Conservation (phyloP, 345 rosid species). For the Leavenworthia alabamica region DNA sequence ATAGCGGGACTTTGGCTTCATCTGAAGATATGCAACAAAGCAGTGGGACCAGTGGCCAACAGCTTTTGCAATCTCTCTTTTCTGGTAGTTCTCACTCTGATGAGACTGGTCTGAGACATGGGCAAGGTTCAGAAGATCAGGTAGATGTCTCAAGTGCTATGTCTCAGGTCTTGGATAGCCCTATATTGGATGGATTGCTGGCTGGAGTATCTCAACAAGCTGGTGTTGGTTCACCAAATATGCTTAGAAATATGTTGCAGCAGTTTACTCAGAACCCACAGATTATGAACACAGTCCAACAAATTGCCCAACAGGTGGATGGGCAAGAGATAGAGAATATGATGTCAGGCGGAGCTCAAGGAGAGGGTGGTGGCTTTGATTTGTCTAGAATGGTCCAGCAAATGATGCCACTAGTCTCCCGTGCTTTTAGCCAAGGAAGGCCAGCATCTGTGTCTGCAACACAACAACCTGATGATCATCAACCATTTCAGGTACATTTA, state of each 20-base stretch:
- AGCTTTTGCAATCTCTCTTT: constrained; percentile 58
- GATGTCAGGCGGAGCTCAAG: constrained; percentile 57
- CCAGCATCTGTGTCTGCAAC: constrained; percentile 11
- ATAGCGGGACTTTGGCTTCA: constrained; percentile 36
- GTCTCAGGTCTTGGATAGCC: constrained; percentile 68
- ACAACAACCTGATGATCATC: constrained; percentile 35
- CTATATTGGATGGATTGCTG: constrained; percentile 62
- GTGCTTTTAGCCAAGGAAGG: constrained; percentile 53
- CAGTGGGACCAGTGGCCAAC: constrained; percentile 41
- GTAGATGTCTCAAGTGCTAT: constrained; percentile 48
- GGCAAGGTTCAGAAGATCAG: constrained; percentile 36
- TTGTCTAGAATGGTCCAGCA: constrained; percentile 79
- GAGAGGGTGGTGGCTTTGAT: constrained; percentile 59
- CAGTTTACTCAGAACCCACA: constrained; percentile 79
- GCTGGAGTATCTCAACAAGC: constrained; percentile 65
- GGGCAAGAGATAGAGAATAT: constrained; percentile 62
- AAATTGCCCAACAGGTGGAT: constrained; percentile 87
- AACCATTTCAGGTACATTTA: constrained; percentile 40
- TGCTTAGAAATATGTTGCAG: constrained; percentile 76
- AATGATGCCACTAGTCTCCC: constrained; percentile 95
- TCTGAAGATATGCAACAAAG: constrained; percentile 33
- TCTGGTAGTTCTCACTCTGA: constrained; percentile 37
- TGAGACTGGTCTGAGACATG: constrained; percentile 29
- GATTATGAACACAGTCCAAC: constrained; percentile 73
- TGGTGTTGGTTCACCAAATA: constrained; percentile 73